Evolutionary conservation across 2,329 filamentous ascomycete species (phyloP).

Genomic region (Graphiopsis chlorocephala): DNA sequence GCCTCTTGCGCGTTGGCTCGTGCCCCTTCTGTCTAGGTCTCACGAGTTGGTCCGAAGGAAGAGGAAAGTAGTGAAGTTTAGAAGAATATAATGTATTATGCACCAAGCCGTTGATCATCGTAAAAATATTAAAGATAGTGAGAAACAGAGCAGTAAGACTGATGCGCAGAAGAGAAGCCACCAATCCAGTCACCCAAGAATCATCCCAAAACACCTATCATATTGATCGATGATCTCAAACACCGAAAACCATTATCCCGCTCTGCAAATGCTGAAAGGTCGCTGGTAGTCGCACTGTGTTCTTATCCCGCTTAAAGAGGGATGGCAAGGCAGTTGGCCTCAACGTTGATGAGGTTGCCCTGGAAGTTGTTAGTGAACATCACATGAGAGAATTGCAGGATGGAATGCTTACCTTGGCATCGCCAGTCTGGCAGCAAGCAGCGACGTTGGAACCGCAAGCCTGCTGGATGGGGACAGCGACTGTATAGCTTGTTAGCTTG

Average conservation of each 20-base stretch:
- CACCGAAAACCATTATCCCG: constrained; percentile 15
- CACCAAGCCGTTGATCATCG: constrained; percentile 8
- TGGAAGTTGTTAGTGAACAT: background rate
- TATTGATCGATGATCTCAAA: background rate
- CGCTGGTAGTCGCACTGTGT: constrained; percentile 6
- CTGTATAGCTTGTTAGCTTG: background rate
- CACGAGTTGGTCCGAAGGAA: background rate
- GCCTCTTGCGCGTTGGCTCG: background rate
- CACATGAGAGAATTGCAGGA: background rate
- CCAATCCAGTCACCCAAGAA: constrained; percentile 8
- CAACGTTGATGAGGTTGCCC: constrained; percentile 15
- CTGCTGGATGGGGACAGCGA: constrained; percentile 13
- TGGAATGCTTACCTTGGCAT: background rate
- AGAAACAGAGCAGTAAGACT: constrained; percentile 6
- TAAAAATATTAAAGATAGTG: constrained; percentile 2
- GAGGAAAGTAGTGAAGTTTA: background rate
- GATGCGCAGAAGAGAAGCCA: constrained; percentile 6
- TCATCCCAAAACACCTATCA: constrained; percentile 9
- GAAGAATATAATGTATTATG: constrained; percentile 12
- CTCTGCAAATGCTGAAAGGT: constrained; percentile 17
- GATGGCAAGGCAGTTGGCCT: constrained; percentile 16
- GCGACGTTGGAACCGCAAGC: constrained; percentile 16
- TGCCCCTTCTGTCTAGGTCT: background rate
- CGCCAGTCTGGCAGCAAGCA: constrained; percentile 12
- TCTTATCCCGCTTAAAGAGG: constrained; percentile 11